These are phyloP conservation scores for Peronospora farinosa DNA, from an alignment of 352 stramenopile species.

Conservation along the genomic window DNA sequence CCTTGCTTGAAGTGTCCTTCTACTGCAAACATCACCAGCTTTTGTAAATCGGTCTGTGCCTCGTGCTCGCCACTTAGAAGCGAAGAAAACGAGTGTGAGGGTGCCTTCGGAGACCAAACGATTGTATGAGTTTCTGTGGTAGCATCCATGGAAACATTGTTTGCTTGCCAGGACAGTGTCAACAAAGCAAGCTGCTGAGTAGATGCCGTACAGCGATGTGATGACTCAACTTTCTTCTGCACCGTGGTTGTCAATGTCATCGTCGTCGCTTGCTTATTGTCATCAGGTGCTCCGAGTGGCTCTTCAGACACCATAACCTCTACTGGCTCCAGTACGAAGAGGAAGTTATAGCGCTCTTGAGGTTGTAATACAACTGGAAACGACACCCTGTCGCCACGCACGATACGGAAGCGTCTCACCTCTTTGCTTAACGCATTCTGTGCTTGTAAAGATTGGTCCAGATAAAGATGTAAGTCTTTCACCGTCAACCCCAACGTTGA, in stretches of 20 bases:
- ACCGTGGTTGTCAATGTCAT: conserved; percentile 6
- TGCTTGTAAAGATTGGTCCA: conserved; percentile 38
- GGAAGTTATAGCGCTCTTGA: conserved; percentile 62
- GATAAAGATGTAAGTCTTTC: conserved; percentile 58
- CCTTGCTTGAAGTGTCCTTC: conserved; percentile 5
- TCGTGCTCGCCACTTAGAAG: conserved; percentile 14
- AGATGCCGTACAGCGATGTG: conserved; percentile 1
- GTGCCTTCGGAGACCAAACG: conserved; percentile 47
- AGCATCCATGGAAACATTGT: conserved; percentile 19
- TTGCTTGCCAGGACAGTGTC: conserved; percentile 55
- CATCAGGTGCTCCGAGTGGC: conserved; percentile 7
- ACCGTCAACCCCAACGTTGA: conserved; percentile 34
- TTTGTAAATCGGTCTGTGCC: conserved; percentile 5
- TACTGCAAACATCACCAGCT: conserved; percentile 17
- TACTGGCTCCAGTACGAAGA: conserved; percentile 39
- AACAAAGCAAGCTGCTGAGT: conserved; percentile 45
- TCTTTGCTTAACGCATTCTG: conserved; percentile 5
- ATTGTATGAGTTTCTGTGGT: conserved; percentile 67
- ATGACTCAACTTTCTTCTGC: conserved; percentile 18
- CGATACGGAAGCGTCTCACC: conserved; percentile 27
- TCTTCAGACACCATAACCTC: conserved; percentile 15
- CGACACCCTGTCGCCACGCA: conserved; percentile 35
- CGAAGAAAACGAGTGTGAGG: conserved; percentile 5
- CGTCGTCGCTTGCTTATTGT: conserved; percentile 7
- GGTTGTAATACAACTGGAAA: conserved; percentile 53